phyloP scores from a whole-genome alignment of 352 stramenopile genomes.

The Pythium pyrilobum region DNA sequence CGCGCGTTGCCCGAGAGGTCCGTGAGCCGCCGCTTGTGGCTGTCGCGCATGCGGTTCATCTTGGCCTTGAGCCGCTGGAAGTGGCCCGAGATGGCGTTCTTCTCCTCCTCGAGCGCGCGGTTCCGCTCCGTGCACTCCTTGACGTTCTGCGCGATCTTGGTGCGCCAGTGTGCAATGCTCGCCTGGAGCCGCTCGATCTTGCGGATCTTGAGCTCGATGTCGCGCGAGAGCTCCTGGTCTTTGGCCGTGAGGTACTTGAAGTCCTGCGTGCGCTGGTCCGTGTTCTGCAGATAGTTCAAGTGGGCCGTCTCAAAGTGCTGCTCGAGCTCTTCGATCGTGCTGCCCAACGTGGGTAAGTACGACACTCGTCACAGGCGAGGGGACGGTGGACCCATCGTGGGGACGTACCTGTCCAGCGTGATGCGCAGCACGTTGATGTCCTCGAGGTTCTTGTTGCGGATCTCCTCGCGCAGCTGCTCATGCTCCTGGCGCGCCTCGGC shows the following conservation, averaged over 20 bases:
- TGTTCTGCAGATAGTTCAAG: constrained; percentile 91
- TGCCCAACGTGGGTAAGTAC: too few relatives aligned
- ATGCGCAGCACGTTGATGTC: constrained; percentile 93
- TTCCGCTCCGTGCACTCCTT: constrained; percentile 89
- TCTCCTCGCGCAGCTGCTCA: constrained; percentile 90
- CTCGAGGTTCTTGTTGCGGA: constrained; percentile 94
- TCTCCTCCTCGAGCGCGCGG: constrained; percentile 85
- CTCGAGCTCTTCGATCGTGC: constrained; percentile 92
- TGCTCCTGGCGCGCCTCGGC: constrained; percentile 71
- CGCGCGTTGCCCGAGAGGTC: constrained; percentile 80
- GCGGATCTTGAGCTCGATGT: constrained; percentile 92
- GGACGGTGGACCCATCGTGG: too few relatives aligned
- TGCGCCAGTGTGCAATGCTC: constrained; percentile 86
- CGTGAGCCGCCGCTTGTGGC: constrained; percentile 71
- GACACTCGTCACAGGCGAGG: too few relatives aligned
- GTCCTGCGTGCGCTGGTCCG: constrained; percentile 90
- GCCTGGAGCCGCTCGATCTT: constrained; percentile 91
- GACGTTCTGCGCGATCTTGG: constrained; percentile 90
- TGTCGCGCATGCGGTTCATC: constrained; percentile 88
- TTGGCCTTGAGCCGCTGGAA: constrained; percentile 87
- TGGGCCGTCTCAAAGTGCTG: constrained; percentile 93
- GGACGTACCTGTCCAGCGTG: constrained; percentile 73
- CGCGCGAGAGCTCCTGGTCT: constrained; percentile 89
- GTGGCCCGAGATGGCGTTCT: constrained; percentile 74
- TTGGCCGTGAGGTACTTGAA: constrained; percentile 94